phyloP scores from a whole-genome alignment of 2,329 filamentous ascomycete species.

The Uncinocarpus reesii region DNA sequence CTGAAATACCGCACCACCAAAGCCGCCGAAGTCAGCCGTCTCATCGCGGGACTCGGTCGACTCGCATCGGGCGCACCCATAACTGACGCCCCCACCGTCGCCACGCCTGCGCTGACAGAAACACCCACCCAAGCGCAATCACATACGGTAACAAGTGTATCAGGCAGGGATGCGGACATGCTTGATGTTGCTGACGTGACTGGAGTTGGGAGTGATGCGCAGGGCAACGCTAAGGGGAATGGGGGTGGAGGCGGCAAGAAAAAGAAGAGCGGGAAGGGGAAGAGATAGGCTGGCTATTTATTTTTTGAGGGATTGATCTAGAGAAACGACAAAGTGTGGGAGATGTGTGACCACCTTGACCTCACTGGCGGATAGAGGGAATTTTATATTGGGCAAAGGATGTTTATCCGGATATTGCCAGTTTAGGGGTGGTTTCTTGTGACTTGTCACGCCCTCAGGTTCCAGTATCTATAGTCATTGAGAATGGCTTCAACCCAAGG shows the following conservation, averaged over 20 bases:
- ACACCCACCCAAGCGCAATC: not conserved
- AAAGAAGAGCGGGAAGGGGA: constrained; percentile 63
- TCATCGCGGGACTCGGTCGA: constrained; percentile 66
- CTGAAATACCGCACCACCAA: constrained; percentile 90
- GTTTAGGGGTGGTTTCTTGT: too few species aligned
- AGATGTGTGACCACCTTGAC: too few species aligned
- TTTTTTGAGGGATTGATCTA: not conserved
- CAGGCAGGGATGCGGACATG: constrained; percentile 29
- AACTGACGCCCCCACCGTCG: constrained; percentile 23
- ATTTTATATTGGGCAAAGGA: too few species aligned
- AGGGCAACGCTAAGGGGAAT: constrained; percentile 59
- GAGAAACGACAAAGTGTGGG: too few species aligned
- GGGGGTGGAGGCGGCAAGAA: constrained; percentile 60
- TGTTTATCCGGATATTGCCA: too few species aligned
- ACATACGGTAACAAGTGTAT: constrained; percentile 11
- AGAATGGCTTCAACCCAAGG: too few species aligned
- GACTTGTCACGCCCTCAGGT: too few species aligned
- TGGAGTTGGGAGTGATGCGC: constrained; percentile 36
- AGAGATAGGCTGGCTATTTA: constrained; percentile 43
- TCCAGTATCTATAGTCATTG: too few species aligned
- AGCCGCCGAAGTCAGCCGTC: constrained; percentile 73
- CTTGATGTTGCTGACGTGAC: constrained; percentile 30
- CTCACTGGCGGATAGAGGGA: too few species aligned
- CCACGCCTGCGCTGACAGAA: constrained; percentile 25
- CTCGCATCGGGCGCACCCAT: constrained; percentile 56